phyloP scores from a whole-genome alignment of 306 rosid species.

The Malus orientalis region DNA sequence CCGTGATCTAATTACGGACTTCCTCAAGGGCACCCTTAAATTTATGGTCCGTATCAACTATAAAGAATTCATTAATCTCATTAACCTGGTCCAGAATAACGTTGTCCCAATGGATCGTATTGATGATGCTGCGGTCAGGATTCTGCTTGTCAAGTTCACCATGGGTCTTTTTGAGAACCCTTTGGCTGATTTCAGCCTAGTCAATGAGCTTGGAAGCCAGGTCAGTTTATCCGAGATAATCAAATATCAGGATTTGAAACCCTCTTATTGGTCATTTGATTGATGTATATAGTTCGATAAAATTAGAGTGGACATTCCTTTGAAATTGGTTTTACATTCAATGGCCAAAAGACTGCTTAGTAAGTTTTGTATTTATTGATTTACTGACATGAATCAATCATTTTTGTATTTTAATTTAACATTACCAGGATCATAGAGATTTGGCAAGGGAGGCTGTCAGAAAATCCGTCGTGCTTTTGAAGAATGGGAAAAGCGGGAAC shows the following conservation, averaged over 20 bases:
- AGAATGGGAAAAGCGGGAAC: conserved; percentile 74
- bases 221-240: conserved; percentile 26
- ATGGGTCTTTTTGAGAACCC: conserved; percentile 94
- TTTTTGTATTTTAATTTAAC: neutral
- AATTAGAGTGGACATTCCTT: neutral
- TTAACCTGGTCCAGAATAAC: conserved; percentile 56
- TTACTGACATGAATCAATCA: conserved; percentile 1
- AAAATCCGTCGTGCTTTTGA: conserved; percentile 77
- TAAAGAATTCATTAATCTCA: conserved; percentile 62
- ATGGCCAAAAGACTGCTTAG: neutral
- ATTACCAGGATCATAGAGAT: conserved; percentile 63
- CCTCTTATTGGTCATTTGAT: neutral
- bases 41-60: conserved; percentile 77
- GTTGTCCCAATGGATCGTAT: conserved; percentile 74
- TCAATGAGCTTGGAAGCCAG: conserved; percentile 92
- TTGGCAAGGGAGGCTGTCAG: conserved; percentile 98
- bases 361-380: neutral
- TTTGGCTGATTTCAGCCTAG: conserved; percentile 73
- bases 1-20: conserved; percentile 55
- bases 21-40: conserved; percentile 74
- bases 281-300: neutral
- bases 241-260: neutral
- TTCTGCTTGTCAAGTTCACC: conserved; percentile 78
- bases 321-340: neutral
- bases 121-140: conserved; percentile 80